Evolutionary conservation across 2,329 filamentous ascomycete genomes (phyloP), one percentile per base, ranked within the genome.

Genomic region (Xylaria sp.): DNA sequence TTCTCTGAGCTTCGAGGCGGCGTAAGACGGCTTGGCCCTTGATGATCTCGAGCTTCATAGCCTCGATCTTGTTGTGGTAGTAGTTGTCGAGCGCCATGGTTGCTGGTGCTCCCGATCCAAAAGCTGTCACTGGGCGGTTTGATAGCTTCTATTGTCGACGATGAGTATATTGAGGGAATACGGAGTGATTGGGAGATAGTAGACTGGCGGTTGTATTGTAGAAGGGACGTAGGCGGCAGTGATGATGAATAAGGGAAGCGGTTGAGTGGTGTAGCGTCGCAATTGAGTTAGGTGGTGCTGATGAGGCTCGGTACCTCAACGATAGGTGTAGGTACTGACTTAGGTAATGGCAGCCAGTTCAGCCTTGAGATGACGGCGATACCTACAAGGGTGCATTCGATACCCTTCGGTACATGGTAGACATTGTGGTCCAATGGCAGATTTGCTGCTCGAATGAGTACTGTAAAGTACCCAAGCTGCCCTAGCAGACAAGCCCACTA

Each of bases 11-110:
- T 84, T 99, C 95, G 72, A 99, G 87, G 76, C 95, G 89, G 71
- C 95, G 91, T 67, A 99, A 85, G 61, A 97, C 93, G 60, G 95
- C 94, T 82, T 99, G 95, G 60, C 95, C 94, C 82, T 98, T 94
- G 78, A 99, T 94, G 78, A 99, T 99, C 87, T 99, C 94, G 78
- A 99, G 93, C 90, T 98, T 98, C 92, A 98, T 97, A 78, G 91
- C 89, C 92, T 99, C 95, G 82, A 98, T 98, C 86, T 99, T 99
- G 86, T 98, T 98, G 83, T 95, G 92, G 80, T 96, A 99, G 84
- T 97, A 99, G 81, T 91, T 96, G 81, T 98, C 95, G 82, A 99
- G 92, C 87, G 94, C 94, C 95, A 99, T 99, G 78, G 77, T 89
- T 86, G 79, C 77, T 74, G 67, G 69, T 60, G 68, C 69, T 68